phyloP scores from a whole-genome alignment of 176 grass and related monocot species.

The Lolium rigidum region DNA sequence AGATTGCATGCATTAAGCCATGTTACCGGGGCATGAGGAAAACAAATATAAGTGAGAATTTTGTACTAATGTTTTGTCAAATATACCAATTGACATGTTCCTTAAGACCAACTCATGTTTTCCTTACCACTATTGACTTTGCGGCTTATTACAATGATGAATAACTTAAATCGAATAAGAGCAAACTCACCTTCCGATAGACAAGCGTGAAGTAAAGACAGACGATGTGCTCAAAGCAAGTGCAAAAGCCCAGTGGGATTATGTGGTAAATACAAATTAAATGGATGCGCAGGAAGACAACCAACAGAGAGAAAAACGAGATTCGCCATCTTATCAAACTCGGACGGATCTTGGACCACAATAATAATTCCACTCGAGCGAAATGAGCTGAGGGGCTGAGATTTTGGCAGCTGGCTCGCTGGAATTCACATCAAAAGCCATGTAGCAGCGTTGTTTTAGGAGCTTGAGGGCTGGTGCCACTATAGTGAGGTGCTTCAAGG shows the following conservation, averaged over 20 bases:
- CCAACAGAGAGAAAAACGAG: not conserved
- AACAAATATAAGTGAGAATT: not conserved
- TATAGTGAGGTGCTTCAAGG: not conserved
- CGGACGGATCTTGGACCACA: constrained; percentile 4
- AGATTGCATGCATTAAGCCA: not conserved
- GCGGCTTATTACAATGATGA: not conserved
- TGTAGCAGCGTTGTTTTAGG: not conserved
- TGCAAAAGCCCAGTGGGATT: constrained; percentile 20
- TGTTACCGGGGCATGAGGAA: not conserved
- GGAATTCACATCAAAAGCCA: not conserved
- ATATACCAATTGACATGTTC: not conserved
- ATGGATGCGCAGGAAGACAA: not conserved
- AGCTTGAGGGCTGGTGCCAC: not conserved
- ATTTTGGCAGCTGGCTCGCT: not conserved
- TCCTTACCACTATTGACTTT: not conserved
- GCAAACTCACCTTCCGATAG: not conserved
- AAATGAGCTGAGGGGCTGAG: not conserved
- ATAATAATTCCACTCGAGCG: not conserved
- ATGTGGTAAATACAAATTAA: not conserved
- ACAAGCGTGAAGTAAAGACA: not conserved
- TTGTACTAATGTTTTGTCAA: not conserved
- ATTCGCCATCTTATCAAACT: constrained; percentile 11
- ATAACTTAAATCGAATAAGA: not conserved
- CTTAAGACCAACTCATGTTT: not conserved
- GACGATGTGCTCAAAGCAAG: not conserved